A percentile compares a stretch with the other conserved stretches of the same genome.
Evolutionary conservation across 2,329 filamentous ascomycete genomes (phyloP).

Genomic region (Macrophomina phaseolina): DNA sequence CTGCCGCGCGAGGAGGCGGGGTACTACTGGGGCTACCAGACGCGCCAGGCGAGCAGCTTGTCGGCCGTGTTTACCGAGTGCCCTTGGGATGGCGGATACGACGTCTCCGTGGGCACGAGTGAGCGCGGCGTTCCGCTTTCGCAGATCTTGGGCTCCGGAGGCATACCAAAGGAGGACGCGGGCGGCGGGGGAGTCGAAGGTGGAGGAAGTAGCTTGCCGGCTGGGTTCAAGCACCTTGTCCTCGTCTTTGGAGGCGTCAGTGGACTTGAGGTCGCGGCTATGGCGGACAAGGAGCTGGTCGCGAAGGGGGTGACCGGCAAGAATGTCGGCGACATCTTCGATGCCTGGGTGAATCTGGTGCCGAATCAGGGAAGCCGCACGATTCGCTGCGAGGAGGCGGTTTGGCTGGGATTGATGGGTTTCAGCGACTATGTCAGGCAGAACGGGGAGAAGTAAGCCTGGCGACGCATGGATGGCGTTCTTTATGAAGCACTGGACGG

Average conservation of each 20-base stretch:
- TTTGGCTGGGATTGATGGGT: conserved; percentile 76
- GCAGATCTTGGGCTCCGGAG: conserved; percentile 36
- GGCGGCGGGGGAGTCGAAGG: conserved; percentile 29
- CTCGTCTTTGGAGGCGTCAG: conserved; percentile 82
- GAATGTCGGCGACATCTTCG: conserved; percentile 74
- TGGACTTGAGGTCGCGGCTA: conserved; percentile 77
- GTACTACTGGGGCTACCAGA: conserved; percentile 85
- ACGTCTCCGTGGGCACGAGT: conserved; percentile 81
- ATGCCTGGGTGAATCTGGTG: conserved; percentile 82
- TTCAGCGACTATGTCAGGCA: conserved; percentile 53
- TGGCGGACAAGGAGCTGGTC: conserved; percentile 63
- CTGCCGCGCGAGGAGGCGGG: conserved; percentile 75
- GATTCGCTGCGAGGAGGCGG: conserved; percentile 82
- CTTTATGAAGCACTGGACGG: background rate
- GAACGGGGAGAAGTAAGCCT: conserved; percentile 3
- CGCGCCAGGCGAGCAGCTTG: conserved; percentile 69
- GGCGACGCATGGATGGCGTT: background rate
- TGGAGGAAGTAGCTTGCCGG: conserved; percentile 30
- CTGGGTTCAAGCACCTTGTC: conserved; percentile 71
- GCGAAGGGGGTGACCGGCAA: conserved; percentile 68
- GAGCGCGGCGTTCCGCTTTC: conserved; percentile 68
- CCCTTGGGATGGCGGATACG: conserved; percentile 77
- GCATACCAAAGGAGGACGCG: conserved; percentile 4
- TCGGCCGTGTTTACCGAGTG: conserved; percentile 79
- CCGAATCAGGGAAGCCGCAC: conserved; percentile 81